Evolutionary conservation across 257 asterid species (phyloP).

Genomic region (Primulina tabacum): DNA sequence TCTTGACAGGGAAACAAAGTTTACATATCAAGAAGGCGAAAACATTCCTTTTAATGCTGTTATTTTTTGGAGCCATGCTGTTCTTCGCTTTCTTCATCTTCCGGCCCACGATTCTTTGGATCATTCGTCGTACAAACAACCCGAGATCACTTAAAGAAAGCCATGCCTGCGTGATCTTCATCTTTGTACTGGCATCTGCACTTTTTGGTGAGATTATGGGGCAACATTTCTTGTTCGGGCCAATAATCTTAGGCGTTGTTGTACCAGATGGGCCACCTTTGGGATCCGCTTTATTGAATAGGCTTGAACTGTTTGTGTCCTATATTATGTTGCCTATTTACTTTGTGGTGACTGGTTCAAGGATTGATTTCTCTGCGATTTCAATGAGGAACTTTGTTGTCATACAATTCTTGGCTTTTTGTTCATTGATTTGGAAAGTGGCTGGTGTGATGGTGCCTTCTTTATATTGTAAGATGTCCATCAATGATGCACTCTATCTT

Average conservation of each 20-base stretch:
- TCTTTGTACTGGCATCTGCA: conserved; percentile 27
- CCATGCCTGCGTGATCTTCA: conserved; percentile 20
- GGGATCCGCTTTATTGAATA: conserved; percentile 40
- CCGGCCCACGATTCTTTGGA: conserved; percentile 34
- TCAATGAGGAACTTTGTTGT: conserved; percentile 30
- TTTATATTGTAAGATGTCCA: conserved; percentile 24
- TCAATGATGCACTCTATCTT: conserved; percentile 30
- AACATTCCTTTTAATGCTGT: conserved; percentile 8
- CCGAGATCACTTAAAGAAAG: conserved; percentile 33
- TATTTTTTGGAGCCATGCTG: conserved; percentile 17
- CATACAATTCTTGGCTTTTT: conserved; percentile 25
- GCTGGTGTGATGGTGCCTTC: conserved; percentile 34
- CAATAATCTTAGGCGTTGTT: conserved; percentile 35
- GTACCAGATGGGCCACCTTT: conserved; percentile 51
- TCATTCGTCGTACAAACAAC: conserved; percentile 19
- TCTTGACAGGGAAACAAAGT: conserved; percentile 32
- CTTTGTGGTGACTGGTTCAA: conserved; percentile 34
- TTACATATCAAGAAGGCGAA: not conserved
- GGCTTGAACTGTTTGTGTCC: conserved; percentile 34
- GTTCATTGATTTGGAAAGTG: conserved; percentile 30
- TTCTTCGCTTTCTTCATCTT: conserved; percentile 22
- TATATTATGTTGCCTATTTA: conserved; percentile 34
- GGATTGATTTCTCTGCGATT: conserved; percentile 32
- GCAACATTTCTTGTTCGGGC: conserved; percentile 37
- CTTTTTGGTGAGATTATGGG: conserved; percentile 38